These are phyloP conservation scores for Entomortierella parvispora DNA, from an alignment of 192 early-diverging fungal species.

Conservation along the genomic window DNA sequence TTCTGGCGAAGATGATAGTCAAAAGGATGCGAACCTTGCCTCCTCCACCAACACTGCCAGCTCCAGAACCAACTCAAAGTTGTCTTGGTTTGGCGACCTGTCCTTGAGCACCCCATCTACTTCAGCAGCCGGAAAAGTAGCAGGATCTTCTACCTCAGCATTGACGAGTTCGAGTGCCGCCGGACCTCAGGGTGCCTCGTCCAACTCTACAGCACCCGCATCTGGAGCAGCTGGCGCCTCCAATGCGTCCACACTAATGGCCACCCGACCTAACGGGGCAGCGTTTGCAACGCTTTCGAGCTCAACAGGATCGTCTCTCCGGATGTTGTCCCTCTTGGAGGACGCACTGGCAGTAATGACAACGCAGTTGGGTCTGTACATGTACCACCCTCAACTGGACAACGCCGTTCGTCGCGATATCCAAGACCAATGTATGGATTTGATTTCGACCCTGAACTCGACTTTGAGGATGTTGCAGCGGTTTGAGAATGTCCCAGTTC, in stretches of 20 bases:
- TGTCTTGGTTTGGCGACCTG: conserved; percentile 38
- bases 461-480: conserved; percentile 37
- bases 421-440: conserved; percentile 35
- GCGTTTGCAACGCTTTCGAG: conserved; percentile 49
- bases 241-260: too few relatives aligned
- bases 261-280: conserved; percentile 15
- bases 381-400: conserved; percentile 42
- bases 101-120: conserved; percentile 9
- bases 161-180: not conserved
- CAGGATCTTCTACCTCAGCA: not conserved
- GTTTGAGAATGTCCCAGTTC: conserved; percentile 40
- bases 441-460: conserved; percentile 41
- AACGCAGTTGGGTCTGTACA: conserved; percentile 40
- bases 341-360: conserved; percentile 49
- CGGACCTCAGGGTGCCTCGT: too few relatives aligned
- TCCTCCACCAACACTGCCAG: conserved; percentile 9
- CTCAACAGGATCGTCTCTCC: conserved; percentile 32
- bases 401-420: conserved; percentile 30
- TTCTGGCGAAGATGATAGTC: conserved; percentile 29
- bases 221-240: not conserved
- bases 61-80: conserved; percentile 24
- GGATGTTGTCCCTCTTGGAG: conserved; percentile 47
- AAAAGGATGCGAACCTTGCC: conserved; percentile 9
- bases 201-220: not conserved
- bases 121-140: not conserved